phyloP scores from a whole-genome alignment of 73 alveolate genomes.

The Stentor coeruleus region DNA sequence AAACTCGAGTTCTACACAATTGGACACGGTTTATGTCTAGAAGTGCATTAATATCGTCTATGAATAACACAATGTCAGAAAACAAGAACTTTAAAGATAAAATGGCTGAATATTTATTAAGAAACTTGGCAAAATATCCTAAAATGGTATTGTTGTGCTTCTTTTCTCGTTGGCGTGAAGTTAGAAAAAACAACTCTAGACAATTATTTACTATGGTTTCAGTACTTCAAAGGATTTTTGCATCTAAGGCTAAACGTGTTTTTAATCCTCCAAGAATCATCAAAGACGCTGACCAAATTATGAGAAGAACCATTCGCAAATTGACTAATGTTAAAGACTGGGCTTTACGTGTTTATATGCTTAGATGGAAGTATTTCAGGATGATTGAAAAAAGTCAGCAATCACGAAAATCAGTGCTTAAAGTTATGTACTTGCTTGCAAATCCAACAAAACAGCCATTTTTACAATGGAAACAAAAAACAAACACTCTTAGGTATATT shows the following conservation, averaged over 20 bases:
- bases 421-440: not conserved
- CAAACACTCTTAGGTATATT: not conserved
- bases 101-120: not conserved
- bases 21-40: not conserved
- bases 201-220: not conserved
- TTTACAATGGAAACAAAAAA: not conserved
- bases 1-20: not conserved
- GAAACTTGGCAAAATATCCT: not conserved
- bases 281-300: conserved; percentile 12
- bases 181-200: not conserved
- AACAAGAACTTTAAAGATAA: not conserved
- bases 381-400: not conserved
- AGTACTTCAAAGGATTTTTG: not conserved
- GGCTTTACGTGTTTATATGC: not conserved
- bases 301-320: conserved; percentile 18
- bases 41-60: no score
- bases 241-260: not conserved
- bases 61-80: no score
- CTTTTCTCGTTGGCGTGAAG: conserved; percentile 1
- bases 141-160: not conserved
- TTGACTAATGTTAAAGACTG: not conserved
- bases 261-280: not conserved
- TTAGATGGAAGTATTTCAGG: conserved; percentile 15
- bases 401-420: not conserved
- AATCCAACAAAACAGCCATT: conserved; percentile 19